A percentile compares a stretch with the other conserved stretches of the same genome.
These are phyloP conservation scores for Leccinum variicolor DNA, from an alignment of 768 basidiomycete species.

Conservation along the genomic window DNA sequence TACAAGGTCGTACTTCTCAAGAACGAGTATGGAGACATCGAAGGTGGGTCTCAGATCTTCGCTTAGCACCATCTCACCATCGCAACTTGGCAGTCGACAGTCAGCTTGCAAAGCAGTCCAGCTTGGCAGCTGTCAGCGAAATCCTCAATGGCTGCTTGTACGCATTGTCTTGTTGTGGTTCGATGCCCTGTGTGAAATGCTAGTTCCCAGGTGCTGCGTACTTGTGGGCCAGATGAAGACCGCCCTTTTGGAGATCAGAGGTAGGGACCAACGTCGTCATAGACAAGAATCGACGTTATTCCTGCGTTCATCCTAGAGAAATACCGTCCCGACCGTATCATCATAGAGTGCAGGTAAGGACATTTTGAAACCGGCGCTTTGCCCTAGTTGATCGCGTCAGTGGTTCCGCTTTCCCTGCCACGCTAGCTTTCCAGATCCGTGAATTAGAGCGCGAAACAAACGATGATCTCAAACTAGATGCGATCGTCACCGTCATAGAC, in stretches of 20 bases:
- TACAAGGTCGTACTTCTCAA: constrained; percentile 91
- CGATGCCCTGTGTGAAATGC: not conserved
- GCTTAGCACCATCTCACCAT: not conserved
- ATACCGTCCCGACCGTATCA: constrained; percentile 83
- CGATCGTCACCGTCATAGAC: constrained; percentile 88
- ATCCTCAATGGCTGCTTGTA: constrained; percentile 97
- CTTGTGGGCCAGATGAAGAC: constrained; percentile 94
- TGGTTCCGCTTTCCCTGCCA: constrained; percentile 94
- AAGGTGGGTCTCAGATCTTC: constrained; percentile 46
- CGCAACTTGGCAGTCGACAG: constrained; percentile 73
- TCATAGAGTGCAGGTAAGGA: constrained; percentile 90
- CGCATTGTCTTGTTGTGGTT: constrained; percentile 10
- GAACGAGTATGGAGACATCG: constrained; percentile 94
- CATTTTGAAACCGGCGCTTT: not conserved
- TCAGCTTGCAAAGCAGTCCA: constrained; percentile 81
- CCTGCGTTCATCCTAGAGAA: constrained; percentile 51
- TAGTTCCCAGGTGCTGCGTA: constrained; percentile 72
- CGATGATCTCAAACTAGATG: constrained; percentile 78
- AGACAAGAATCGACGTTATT: not conserved
- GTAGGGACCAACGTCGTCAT: constrained; percentile 34
- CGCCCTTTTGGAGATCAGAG: constrained; percentile 84
- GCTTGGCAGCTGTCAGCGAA: constrained; percentile 83
- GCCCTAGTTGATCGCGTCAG: constrained; percentile 34
- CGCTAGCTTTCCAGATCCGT: constrained; percentile 90
- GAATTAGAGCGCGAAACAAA: constrained; percentile 79